phyloP scores from a whole-genome alignment of 2,329 filamentous ascomycete species.

The Dissoconium aciculare region DNA sequence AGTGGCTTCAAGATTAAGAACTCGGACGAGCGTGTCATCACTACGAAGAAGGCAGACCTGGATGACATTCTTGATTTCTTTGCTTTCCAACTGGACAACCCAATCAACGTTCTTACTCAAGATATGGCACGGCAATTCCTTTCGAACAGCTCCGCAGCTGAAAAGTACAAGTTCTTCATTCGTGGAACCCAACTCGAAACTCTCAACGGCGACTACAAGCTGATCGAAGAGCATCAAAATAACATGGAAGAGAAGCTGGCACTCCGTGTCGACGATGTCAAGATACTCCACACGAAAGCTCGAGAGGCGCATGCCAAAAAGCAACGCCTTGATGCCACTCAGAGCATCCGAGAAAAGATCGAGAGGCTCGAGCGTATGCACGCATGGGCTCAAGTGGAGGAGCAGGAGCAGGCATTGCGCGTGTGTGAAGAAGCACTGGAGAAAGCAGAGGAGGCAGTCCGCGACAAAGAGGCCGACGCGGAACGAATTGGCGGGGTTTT shows the following conservation, averaged over 20 bases:
- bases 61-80: slow-evolving; percentile 92
- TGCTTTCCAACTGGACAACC: slow-evolving; percentile 87
- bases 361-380: slow-evolving; percentile 49
- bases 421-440: slow-evolving; percentile 19
- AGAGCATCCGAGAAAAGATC: slow-evolving; percentile 47
- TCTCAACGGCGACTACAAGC: slow-evolving; percentile 76
- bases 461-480: slow-evolving; percentile 27
- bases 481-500: slow-evolving; percentile 30
- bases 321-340: slow-evolving; percentile 50
- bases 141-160: slow-evolving; percentile 61
- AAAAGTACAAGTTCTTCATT: slow-evolving; percentile 95
- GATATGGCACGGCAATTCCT: slow-evolving; percentile 90
- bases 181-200: slow-evolving; percentile 88
- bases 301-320: slow-evolving; percentile 51
- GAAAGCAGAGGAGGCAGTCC: slow-evolving; percentile 33
- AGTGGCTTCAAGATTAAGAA: slow-evolving; percentile 83
- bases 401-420: slow-evolving; percentile 44
- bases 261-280: slow-evolving; percentile 48
- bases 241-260: slow-evolving; percentile 50
- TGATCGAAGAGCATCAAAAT: slow-evolving; percentile 67
- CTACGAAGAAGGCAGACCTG: slow-evolving; percentile 70
- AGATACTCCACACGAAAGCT: slow-evolving; percentile 40
- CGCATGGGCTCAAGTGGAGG: slow-evolving; percentile 76
- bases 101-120: slow-evolving; percentile 87
- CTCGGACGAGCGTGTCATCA: slow-evolving; percentile 52